Evolutionary conservation across 2,329 filamentous ascomycete genomes (phyloP).

Genomic region (Cladosporium sp.): DNA sequence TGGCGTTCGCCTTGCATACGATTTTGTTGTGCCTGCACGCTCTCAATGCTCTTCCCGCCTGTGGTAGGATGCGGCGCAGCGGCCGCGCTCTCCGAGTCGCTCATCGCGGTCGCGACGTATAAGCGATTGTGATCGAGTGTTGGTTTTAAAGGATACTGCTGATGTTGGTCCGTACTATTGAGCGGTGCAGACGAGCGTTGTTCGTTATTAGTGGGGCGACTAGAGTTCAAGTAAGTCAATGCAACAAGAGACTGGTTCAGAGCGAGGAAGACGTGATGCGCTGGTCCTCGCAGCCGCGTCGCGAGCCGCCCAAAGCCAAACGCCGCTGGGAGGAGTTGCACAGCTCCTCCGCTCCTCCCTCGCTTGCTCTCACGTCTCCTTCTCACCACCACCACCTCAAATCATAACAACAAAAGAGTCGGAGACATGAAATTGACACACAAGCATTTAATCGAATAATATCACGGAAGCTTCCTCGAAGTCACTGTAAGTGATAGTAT

Average conservation of each 20-base stretch:
- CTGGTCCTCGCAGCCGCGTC: background rate
- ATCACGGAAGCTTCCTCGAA: too few species aligned
- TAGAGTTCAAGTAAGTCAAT: background rate
- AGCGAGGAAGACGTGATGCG: background rate
- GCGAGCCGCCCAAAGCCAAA: background rate
- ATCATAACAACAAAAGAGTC: too few species aligned
- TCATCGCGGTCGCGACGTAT: constrained; percentile 18
- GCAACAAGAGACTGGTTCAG: too few species aligned
- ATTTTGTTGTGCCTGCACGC: constrained; percentile 9
- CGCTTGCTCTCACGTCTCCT: background rate
- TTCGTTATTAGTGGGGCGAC: background rate
- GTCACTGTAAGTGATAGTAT: too few species aligned
- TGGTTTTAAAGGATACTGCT: background rate
- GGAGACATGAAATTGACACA: too few species aligned
- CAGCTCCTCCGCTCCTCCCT: background rate
- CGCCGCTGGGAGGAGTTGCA: background rate
- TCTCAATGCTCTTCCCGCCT: constrained; percentile 18
- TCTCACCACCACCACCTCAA: background rate
- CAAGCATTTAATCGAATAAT: too few species aligned
- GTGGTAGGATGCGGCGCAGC: constrained; percentile 16
- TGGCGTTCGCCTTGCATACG: constrained; percentile 17
- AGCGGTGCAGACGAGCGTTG: background rate
- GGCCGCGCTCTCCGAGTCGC: constrained; percentile 28
- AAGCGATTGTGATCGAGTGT: background rate
- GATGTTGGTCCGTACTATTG: background rate